phyloP scores from a whole-genome alignment of 2,329 filamentous ascomycete species.

The Fusarium praegraminearum region DNA sequence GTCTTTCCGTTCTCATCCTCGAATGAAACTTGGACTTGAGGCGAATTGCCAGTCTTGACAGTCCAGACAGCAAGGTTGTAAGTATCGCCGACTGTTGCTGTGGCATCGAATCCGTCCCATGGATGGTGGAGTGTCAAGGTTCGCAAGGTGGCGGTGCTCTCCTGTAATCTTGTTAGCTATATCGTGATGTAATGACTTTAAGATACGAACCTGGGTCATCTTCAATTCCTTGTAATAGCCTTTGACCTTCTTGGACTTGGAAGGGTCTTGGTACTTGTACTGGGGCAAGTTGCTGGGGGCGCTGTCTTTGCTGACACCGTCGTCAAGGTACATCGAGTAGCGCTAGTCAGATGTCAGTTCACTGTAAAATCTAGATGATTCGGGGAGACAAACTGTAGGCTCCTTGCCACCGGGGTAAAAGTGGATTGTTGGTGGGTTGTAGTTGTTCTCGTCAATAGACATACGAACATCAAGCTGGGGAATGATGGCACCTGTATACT shows the following conservation, averaged over 20 bases:
- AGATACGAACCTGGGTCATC: not conserved
- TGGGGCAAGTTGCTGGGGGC: not conserved
- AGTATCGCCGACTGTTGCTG: not conserved
- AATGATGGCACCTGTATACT: not conserved
- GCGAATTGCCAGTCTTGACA: not conserved
- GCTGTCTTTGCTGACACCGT: conserved; percentile 3
- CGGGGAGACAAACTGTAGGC: not conserved
- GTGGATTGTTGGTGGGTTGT: conserved; percentile 2
- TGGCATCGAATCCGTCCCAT: conserved; percentile 5
- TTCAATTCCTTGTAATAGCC: not conserved
- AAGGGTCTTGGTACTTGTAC: not conserved
- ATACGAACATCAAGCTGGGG: conserved; percentile 5
- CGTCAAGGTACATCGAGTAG: conserved; percentile 14
- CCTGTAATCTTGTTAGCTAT: not conserved
- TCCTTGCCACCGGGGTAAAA: not conserved
- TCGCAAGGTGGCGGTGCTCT: not conserved
- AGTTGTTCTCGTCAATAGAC: not conserved
- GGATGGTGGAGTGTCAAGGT: not conserved
- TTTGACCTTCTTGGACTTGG: not conserved
- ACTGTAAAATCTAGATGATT: accelerated
- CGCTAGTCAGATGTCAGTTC: accelerated
- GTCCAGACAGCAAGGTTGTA: conserved; percentile 7
- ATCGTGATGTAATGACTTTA: not conserved
- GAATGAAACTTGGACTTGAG: not conserved
- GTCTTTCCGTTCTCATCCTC: not conserved